These are phyloP conservation scores for Fusarium domesticum DNA, from an alignment of 2,329 filamentous ascomycete genomes.

Conservation along the genomic window DNA sequence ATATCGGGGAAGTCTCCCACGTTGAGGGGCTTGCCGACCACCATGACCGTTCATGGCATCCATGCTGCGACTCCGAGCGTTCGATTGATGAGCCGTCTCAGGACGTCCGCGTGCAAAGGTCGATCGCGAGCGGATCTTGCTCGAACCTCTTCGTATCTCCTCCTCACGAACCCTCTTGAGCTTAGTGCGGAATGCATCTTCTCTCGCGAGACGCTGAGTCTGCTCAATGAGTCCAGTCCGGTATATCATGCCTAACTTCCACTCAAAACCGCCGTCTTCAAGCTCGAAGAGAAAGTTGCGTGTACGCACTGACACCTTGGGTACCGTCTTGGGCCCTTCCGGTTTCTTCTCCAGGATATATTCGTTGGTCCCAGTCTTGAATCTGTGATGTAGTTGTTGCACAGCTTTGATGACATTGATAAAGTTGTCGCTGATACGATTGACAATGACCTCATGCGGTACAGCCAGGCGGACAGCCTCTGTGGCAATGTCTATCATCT, in stretches of 20 bases:
- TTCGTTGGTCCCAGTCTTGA: slow-evolving; percentile 81
- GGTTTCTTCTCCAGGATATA: slow-evolving; percentile 84
- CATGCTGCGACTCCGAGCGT: slow-evolving; percentile 54
- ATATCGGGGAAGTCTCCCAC: slow-evolving; percentile 60
- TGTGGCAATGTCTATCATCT: slow-evolving; percentile 75
- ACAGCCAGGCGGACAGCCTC: slow-evolving; percentile 86
- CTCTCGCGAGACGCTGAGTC: slow-evolving; percentile 80
- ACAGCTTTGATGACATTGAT: slow-evolving; percentile 84
- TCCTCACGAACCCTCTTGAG: slow-evolving; percentile 78
- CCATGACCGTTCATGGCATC: slow-evolving; percentile 41
- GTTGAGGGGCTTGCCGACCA: slow-evolving; percentile 30
- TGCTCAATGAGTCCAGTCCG: slow-evolving; percentile 85
- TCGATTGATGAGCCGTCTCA: slow-evolving; percentile 33
- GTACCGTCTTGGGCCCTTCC: slow-evolving; percentile 80
- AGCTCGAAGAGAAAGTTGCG: slow-evolving; percentile 85
- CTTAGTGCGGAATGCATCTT: slow-evolving; percentile 87
- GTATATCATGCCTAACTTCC: slow-evolving; percentile 94
- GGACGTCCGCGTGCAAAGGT: slow-evolving; percentile 39
- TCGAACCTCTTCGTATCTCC: slow-evolving; percentile 53
- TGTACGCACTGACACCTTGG: slow-evolving; percentile 78
- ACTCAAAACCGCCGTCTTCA: slow-evolving; percentile 95
- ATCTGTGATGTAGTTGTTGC: slow-evolving; percentile 89
- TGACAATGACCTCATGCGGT: slow-evolving; percentile 86
- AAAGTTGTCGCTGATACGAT: slow-evolving; percentile 90
- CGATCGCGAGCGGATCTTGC: slow-evolving; percentile 55